Evolutionary conservation across 768 basidiomycete species (phyloP).

Genomic region (Leccinum sublutescens): DNA sequence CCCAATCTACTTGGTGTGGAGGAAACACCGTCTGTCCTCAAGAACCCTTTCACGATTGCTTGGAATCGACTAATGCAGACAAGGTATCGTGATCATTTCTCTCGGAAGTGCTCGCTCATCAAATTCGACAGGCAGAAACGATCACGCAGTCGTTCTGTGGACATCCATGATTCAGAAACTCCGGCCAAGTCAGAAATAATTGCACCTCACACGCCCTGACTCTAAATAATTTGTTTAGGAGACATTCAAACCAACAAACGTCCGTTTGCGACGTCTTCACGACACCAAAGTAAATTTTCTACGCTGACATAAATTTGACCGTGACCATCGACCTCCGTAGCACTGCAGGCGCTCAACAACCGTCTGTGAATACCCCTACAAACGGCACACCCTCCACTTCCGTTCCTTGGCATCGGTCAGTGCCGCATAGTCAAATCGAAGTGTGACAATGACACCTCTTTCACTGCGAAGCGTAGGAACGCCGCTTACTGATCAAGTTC

Average conservation of each 20-base stretch:
- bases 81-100: constrained; percentile 6
- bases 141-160: constrained; percentile 20
- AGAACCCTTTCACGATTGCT: constrained; percentile 21
- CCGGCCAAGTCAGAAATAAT: constrained; percentile 24
- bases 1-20: neutral
- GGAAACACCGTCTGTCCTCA: neutral
- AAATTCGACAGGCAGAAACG: constrained; percentile 22
- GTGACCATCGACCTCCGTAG: constrained; percentile 3
- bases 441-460: neutral
- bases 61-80: constrained; percentile 22
- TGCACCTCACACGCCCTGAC: neutral
- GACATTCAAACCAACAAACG: neutral
- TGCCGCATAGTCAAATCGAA: neutral
- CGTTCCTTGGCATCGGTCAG: constrained; percentile 11
- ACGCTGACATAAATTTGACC: neutral
- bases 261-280: constrained; percentile 6
- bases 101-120: constrained; percentile 1
- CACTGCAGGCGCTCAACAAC: neutral
- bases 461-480: constrained; percentile 8
- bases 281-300: constrained; percentile 4
- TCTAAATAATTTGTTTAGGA: constrained; percentile 5
- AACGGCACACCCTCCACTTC: constrained; percentile 1
- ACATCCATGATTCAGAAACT: constrained; percentile 5
- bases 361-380: neutral
- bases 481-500: neutral